A percentile compares a stretch with the other conserved stretches of the same genome.
phyloP scores from a whole-genome alignment of 1,284 basidiomycete species.

The Heimioporus punctisporus region DNA sequence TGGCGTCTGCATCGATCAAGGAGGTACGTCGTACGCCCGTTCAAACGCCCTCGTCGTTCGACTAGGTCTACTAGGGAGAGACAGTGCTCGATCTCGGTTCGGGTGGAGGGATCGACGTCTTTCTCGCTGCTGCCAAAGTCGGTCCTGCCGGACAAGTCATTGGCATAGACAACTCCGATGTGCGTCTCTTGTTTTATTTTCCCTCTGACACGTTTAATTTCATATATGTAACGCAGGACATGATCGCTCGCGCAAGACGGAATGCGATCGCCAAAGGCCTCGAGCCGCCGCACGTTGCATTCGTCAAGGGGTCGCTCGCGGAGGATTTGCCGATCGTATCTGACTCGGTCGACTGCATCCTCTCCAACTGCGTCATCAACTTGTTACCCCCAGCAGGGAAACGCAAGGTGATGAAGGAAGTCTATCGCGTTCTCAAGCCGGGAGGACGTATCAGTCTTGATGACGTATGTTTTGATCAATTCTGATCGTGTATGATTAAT shows the following conservation, averaged over 20 bases:
- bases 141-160: conserved; percentile 50
- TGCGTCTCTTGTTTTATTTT: conserved; percentile 23
- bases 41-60: too few relatives aligned
- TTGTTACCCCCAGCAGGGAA: conserved; percentile 45
- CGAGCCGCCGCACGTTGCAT: conserved; percentile 46
- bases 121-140: conserved; percentile 50
- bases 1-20: too few relatives aligned
- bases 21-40: too few relatives aligned
- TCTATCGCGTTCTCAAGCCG: conserved; percentile 47
- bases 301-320: conserved; percentile 43
- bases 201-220: too few relatives aligned
- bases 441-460: conserved; percentile 48
- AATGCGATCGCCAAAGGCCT: conserved; percentile 43
- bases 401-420: conserved; percentile 42
- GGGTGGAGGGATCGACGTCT: conserved; percentile 54
- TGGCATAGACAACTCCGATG: conserved; percentile 51
- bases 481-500: too few relatives aligned
- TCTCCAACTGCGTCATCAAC: conserved; percentile 60
- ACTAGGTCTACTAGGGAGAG: too few relatives aligned
- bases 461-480: conserved; percentile 21
- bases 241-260: conserved; percentile 46
- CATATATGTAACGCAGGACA: conserved; percentile 46
- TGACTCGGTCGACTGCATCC: conserved; percentile 50
- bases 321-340: conserved; percentile 48
- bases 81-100: conserved; percentile 55